A percentile compares a stretch with the other conserved stretches of the same genome.
Conservation (phyloP, 208 protist species). For the Acanthamoeba lenticulata region DNA sequence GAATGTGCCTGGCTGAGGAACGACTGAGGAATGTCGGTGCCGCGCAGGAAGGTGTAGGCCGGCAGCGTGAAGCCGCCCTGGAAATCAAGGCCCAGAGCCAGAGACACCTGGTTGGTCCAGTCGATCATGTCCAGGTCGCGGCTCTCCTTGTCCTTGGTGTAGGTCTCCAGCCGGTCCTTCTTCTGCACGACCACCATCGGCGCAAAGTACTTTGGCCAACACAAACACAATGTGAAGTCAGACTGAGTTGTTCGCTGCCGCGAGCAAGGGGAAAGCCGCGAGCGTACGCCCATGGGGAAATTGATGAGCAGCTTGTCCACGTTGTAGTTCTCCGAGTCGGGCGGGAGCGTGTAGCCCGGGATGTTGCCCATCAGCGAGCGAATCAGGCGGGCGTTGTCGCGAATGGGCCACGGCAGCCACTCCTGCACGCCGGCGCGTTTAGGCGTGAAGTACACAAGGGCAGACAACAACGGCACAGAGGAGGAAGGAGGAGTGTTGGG, state of each 20-base stretch:
- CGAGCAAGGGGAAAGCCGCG: not conserved
- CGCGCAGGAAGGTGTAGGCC: constrained; percentile 24
- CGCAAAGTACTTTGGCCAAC: not conserved
- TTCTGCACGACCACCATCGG: constrained; percentile 51
- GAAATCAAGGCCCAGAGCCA: constrained; percentile 32
- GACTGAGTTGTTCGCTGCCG: no score
- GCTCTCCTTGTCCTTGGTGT: constrained; percentile 51
- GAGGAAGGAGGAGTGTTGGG: no score
- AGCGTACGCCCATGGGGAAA: constrained; percentile 27
- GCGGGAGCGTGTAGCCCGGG: constrained; percentile 14
- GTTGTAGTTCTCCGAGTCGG: not conserved
- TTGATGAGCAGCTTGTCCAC: constrained; percentile 36
- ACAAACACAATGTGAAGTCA: no score
- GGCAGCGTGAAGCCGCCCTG: constrained; percentile 24
- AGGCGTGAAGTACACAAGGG: no score
- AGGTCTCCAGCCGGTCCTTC: constrained; percentile 26
- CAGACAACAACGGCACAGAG: no score
- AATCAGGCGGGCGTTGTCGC: constrained; percentile 37
- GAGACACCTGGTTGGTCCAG: constrained; percentile 56
- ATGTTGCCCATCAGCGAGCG: constrained; percentile 32
- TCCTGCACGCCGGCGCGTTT: no score
- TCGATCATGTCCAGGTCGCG: constrained; percentile 34
- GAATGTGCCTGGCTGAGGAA: constrained; percentile 52
- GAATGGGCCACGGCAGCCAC: constrained; percentile 55
- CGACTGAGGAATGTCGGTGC: not conserved